phyloP scores from a whole-genome alignment of 2,329 filamentous ascomycete species.

The Fusarium sublunatum region DNA sequence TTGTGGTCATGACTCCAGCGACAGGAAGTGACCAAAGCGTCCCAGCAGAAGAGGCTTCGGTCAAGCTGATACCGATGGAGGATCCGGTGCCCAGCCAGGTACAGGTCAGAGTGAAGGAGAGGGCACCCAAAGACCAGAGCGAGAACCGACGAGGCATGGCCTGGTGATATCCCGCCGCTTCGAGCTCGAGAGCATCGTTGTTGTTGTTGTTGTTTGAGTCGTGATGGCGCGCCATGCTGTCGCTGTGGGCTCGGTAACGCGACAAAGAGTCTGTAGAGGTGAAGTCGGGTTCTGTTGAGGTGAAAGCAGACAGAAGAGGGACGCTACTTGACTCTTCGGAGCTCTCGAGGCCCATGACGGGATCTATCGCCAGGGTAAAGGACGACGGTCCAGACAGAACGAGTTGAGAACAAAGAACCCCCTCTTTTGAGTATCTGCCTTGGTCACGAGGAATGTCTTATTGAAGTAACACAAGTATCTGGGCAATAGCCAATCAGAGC shows the following conservation, averaged over 20 bases:
- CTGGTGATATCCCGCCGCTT: constrained; percentile 47
- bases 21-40: constrained; percentile 46
- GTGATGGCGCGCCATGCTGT: constrained; percentile 9
- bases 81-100: constrained; percentile 49
- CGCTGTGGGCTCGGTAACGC: background rate
- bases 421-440: background rate
- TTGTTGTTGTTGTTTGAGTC: background rate
- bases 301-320: background rate
- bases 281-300: background rate
- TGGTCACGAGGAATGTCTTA: constrained; percentile 20
- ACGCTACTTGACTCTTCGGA: background rate
- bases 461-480: constrained; percentile 1
- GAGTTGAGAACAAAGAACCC: background rate
- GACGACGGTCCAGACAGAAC: background rate
- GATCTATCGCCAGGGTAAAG: background rate
- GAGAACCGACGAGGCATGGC: constrained; percentile 50
- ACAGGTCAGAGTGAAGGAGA: constrained; percentile 48
- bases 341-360: background rate
- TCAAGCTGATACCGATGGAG: constrained; percentile 45
- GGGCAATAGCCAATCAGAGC: background rate
- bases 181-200: constrained; percentile 46
- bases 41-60: constrained; percentile 43
- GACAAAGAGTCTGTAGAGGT: background rate
- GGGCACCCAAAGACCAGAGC: constrained; percentile 40
- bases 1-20: constrained; percentile 44